Conservation (phyloP, 257 asterid species). For the Scutellaria baicalensis region DNA sequence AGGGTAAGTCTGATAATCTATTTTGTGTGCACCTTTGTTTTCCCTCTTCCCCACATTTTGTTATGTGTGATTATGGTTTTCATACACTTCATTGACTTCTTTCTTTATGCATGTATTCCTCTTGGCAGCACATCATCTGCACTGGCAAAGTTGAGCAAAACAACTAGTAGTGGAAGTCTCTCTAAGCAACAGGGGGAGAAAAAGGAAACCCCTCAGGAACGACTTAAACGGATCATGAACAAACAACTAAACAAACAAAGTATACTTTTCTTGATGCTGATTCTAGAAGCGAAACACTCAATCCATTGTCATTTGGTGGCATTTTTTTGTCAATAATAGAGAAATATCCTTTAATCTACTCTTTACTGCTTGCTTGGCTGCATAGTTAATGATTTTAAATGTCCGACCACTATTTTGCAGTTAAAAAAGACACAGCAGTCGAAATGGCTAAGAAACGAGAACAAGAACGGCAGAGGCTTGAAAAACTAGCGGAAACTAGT, state of each 20-base stretch:
- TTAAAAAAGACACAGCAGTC: slow-evolving; percentile 81
- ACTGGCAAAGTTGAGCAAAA: slow-evolving; percentile 74
- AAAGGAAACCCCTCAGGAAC: slow-evolving; percentile 99
- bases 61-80: neutral
- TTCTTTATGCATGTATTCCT: neutral
- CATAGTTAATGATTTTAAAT: slow-evolving; percentile 11
- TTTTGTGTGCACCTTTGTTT: neutral
- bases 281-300: slow-evolving; percentile 34
- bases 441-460: slow-evolving; percentile 95
- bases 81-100: neutral
- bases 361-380: slow-evolving; percentile 3
- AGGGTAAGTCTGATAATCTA: slow-evolving; percentile 29
- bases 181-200: slow-evolving; percentile 84
- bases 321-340: slow-evolving; percentile 16
- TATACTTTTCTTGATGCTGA: slow-evolving; percentile 41
- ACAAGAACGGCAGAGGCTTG: slow-evolving; percentile 85
- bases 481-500: slow-evolving; percentile 80
- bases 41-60: neutral
- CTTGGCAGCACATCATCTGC: slow-evolving; percentile 78
- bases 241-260: slow-evolving; percentile 97
- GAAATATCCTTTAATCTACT: slow-evolving; percentile 2
- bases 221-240: slow-evolving; percentile 95
- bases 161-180: slow-evolving; percentile 55
- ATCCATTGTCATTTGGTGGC: slow-evolving; percentile 20
- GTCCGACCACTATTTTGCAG: slow-evolving; percentile 38